These are phyloP conservation scores for Haematococcus sp. DNA, from an alignment of 139 green algal species.

Conservation along the genomic window DNA sequence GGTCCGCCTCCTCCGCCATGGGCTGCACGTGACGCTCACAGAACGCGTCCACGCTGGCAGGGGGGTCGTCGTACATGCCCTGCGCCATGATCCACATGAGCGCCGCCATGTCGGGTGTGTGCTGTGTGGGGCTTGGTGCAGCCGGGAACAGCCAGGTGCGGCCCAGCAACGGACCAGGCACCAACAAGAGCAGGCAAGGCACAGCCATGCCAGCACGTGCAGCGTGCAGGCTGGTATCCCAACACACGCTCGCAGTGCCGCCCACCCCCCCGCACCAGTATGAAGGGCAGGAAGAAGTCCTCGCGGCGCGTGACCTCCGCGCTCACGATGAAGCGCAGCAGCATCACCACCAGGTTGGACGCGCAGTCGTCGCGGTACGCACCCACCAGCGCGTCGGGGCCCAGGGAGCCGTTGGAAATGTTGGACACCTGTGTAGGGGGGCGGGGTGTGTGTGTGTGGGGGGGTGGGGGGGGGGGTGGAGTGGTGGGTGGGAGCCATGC, in stretches of 20 bases:
- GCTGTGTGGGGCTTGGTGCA: not conserved
- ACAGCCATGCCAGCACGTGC: too few relatives aligned
- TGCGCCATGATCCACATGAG: too few relatives aligned
- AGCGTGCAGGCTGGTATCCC: too few relatives aligned
- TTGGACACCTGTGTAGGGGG: slow-evolving; percentile 7
- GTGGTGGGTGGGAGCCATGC: not conserved
- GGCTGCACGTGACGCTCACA: slow-evolving; percentile 66
- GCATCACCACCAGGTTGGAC: slow-evolving; percentile 69
- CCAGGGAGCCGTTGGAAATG: slow-evolving; percentile 8
- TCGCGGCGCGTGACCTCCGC: slow-evolving; percentile 62
- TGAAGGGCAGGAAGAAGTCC: slow-evolving; percentile 86
- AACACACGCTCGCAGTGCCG: too few relatives aligned
- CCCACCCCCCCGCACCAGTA: slow-evolving; percentile 54
- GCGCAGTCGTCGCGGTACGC: slow-evolving; percentile 36
- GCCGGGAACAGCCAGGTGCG: too few relatives aligned
- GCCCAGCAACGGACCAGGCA: too few relatives aligned
- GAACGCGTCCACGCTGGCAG: slow-evolving; percentile 55
- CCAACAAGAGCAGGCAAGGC: too few relatives aligned
- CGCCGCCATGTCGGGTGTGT: not conserved
- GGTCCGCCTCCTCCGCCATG: slow-evolving; percentile 94
- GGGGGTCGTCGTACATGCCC: slow-evolving; percentile 71
- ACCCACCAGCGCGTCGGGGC: slow-evolving; percentile 15
- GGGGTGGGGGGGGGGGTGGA: slow-evolving; percentile 5
- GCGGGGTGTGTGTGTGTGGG: not conserved
- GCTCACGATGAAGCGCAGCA: slow-evolving; percentile 76